These are phyloP conservation scores for Xanthoconium separans DNA, from an alignment of 1,284 basidiomycete species.

Conservation along the genomic window DNA sequence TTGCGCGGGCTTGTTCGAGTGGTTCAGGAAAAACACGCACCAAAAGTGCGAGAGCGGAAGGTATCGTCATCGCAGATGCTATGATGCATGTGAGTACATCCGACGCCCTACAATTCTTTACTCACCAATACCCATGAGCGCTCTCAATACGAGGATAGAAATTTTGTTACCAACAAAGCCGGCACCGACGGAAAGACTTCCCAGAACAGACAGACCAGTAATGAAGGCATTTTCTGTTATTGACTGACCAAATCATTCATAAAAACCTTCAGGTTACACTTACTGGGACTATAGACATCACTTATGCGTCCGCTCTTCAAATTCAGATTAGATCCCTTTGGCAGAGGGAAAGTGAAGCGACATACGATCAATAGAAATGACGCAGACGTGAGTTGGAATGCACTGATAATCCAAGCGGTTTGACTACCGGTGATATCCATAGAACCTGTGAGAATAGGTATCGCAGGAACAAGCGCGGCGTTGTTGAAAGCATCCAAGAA, in stretches of 20 bases:
- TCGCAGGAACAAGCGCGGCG: conserved; percentile 45
- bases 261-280: not conserved
- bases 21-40: conserved; percentile 47
- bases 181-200: conserved; percentile 37
- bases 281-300: conserved; percentile 33
- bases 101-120: not conserved
- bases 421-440: conserved; percentile 62
- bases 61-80: conserved; percentile 47
- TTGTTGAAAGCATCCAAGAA: conserved; percentile 51
- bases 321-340: conserved; percentile 9
- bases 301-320: conserved; percentile 33
- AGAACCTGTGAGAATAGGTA: conserved; percentile 29
- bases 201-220: conserved; percentile 35
- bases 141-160: conserved; percentile 42
- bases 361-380: conserved; percentile 41
- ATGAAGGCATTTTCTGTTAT: conserved; percentile 26
- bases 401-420: conserved; percentile 38
- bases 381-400: conserved; percentile 44
- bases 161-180: conserved; percentile 45
- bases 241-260: not conserved
- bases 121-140: conserved; percentile 41
- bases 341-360: conserved; percentile 13
- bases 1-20: conserved; percentile 43
- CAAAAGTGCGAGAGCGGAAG: conserved; percentile 46
- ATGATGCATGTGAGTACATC: conserved; percentile 4